Percentiles rank a stretch among this genome's conserved stretches.
These are phyloP conservation scores for Pyracantha coccinea DNA, from an alignment of 331 rosid genomes.

Conservation along the genomic window DNA sequence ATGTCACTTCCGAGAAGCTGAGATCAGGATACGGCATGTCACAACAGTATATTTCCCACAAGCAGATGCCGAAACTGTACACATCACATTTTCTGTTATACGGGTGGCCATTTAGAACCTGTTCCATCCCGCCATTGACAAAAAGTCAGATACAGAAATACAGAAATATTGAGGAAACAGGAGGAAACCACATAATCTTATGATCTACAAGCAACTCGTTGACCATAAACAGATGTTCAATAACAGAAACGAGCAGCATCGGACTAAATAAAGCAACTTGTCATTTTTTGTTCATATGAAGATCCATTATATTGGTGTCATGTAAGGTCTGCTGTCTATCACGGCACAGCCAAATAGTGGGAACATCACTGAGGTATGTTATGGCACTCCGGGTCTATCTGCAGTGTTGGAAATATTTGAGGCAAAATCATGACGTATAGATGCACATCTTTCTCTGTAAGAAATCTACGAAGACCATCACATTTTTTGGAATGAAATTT, in stretches of 20 bases:
- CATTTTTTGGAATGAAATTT: background rate
- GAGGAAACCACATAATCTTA: background rate
- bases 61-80: slow-evolving; percentile 94
- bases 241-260: background rate
- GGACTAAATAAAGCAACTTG: background rate
- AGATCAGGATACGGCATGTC: slow-evolving; percentile 99
- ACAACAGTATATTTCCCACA: slow-evolving; percentile 98
- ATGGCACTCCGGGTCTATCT: background rate
- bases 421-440: background rate
- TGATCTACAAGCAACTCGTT: background rate
- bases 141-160: slow-evolving; percentile 20
- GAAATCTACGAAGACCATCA: background rate
- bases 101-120: slow-evolving; percentile 96
- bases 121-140: slow-evolving; percentile 27
- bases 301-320: background rate
- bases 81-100: slow-evolving; percentile 94
- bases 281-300: background rate
- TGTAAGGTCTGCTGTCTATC: background rate
- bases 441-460: background rate
- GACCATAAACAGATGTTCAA: background rate
- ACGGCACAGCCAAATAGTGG: background rate
- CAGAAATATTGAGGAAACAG: background rate
- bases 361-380: background rate
- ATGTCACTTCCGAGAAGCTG: slow-evolving; percentile 93
- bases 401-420: background rate